A percentile compares a stretch with the other conserved stretches of the same genome.
These are phyloP conservation scores for Jamesozyma hellenica DNA, from an alignment of 805 yeast genomes.

Conservation along the genomic window DNA sequence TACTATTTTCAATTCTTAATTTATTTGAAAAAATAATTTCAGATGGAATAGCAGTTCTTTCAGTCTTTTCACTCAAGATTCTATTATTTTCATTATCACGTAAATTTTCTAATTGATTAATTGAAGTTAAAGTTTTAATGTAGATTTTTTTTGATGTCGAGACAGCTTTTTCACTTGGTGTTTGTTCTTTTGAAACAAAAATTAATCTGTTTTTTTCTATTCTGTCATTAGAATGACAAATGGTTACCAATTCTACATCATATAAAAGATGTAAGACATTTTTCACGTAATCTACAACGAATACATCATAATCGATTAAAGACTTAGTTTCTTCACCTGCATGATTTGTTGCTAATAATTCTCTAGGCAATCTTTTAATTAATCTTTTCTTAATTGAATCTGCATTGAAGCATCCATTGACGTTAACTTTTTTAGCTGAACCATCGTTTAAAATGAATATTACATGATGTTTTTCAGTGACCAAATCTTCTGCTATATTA, in stretches of 20 bases:
- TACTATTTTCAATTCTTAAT: constrained; percentile 19
- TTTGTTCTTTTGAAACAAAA: constrained; percentile 51
- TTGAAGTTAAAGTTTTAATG: constrained; percentile 14
- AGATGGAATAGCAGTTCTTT: neutral
- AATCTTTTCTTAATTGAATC: constrained; percentile 65
- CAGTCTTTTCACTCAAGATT: neutral
- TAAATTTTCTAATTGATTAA: neutral
- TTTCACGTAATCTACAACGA: constrained; percentile 40
- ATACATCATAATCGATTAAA: constrained; percentile 45
- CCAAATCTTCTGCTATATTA: constrained; percentile 18
- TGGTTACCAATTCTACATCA: constrained; percentile 73
- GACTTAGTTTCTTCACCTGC: constrained; percentile 21
- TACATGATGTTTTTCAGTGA: constrained; percentile 36
- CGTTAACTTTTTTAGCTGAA: constrained; percentile 52
- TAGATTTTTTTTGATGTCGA: constrained; percentile 42
- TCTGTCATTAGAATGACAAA: constrained; percentile 67
- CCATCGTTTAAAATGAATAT: constrained; percentile 74
- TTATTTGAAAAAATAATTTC: neutral
- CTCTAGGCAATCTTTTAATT: constrained; percentile 39
- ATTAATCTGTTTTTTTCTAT: constrained; percentile 60
- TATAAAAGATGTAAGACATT: constrained; percentile 40
- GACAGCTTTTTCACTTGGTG: constrained; percentile 54
- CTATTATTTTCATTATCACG: neutral
- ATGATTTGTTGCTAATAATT: constrained; percentile 12
- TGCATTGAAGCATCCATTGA: constrained; percentile 72